A percentile compares a stretch with the other conserved stretches of the same genome.
phyloP scores from a whole-genome alignment of 805 yeast species.

The Nakazawaea ishiwadae region DNA sequence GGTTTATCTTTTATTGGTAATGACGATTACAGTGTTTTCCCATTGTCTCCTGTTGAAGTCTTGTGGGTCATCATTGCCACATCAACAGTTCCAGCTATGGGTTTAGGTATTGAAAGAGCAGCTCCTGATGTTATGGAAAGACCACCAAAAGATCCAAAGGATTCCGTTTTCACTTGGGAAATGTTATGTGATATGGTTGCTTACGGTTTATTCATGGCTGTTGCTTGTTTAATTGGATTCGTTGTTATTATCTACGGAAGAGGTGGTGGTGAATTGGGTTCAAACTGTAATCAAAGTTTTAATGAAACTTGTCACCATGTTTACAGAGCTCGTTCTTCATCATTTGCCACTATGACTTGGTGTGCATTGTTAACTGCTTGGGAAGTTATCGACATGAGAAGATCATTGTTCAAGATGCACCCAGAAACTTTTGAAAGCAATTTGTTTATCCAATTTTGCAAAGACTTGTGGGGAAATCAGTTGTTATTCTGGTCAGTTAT shows the following conservation, averaged over 20 bases:
- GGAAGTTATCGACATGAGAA: conserved; percentile 73
- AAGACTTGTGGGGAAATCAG: conserved; percentile 68
- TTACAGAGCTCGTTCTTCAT: conserved; percentile 69
- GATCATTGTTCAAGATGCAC: conserved; percentile 68
- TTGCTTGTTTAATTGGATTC: conserved; percentile 62
- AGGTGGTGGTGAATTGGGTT: conserved; percentile 64
- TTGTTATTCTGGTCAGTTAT: conserved; percentile 79
- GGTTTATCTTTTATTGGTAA: conserved; percentile 69
- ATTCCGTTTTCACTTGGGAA: conserved; percentile 60
- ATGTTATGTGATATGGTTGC: conserved; percentile 63
- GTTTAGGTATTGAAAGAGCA: conserved; percentile 67
- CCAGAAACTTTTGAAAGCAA: conserved; percentile 43
- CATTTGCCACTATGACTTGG: conserved; percentile 85
- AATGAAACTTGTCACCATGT: conserved; percentile 52
- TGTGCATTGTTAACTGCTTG: conserved; percentile 76
- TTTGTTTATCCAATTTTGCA: conserved; percentile 14
- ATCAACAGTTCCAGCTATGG: conserved; percentile 83
- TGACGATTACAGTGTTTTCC: conserved; percentile 69
- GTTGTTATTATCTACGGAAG: conserved; percentile 61
- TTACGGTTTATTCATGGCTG: conserved; percentile 74
- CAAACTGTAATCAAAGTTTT: conserved; percentile 51
- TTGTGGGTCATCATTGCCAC: conserved; percentile 77
- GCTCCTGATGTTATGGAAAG: conserved; percentile 57
- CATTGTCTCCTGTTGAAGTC: conserved; percentile 75
- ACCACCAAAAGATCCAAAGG: conserved; percentile 55